Conservation (phyloP, 306 rosid genomes). For the Vigna hirtella region DNA sequence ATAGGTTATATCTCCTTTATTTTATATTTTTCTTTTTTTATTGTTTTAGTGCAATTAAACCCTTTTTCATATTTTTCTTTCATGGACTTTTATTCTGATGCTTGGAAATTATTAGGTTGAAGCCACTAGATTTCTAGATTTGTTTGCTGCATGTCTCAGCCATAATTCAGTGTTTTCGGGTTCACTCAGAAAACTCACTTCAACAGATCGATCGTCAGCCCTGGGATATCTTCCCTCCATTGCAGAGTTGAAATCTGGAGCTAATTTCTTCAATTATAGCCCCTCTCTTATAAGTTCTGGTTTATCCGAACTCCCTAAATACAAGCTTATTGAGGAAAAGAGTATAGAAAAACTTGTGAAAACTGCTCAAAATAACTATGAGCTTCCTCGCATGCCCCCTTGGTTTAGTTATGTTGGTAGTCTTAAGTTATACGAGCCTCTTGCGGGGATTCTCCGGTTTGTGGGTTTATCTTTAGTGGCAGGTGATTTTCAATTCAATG, state of each 20-base stretch:
- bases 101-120: conserved; percentile 64
- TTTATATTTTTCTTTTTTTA: background rate
- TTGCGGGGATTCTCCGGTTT: conserved; percentile 86
- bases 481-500: conserved; percentile 63
- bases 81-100: conserved; percentile 38
- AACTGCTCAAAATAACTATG: conserved; percentile 50
- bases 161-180: conserved; percentile 84
- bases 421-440: conserved; percentile 72
- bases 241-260: conserved; percentile 79
- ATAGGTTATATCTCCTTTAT: conserved; percentile 16
- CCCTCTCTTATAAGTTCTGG: conserved; percentile 51
- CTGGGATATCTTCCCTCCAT: conserved; percentile 75
- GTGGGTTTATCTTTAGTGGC: conserved; percentile 76
- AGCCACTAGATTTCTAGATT: conserved; percentile 81
- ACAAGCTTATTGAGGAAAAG: conserved; percentile 55
- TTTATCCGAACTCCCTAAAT: conserved; percentile 53
- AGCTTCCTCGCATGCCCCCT: conserved; percentile 95
- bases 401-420: conserved; percentile 84
- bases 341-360: conserved; percentile 44
- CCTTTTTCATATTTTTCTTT: conserved; percentile 25
- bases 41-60: conserved; percentile 16
- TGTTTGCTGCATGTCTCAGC: conserved; percentile 75
- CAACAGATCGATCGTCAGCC: conserved; percentile 65
- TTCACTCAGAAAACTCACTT: conserved; percentile 69
- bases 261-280: conserved; percentile 52